These are phyloP conservation scores for Crotalaria pallida DNA, from an alignment of 306 rosid species.

Conservation along the genomic window DNA sequence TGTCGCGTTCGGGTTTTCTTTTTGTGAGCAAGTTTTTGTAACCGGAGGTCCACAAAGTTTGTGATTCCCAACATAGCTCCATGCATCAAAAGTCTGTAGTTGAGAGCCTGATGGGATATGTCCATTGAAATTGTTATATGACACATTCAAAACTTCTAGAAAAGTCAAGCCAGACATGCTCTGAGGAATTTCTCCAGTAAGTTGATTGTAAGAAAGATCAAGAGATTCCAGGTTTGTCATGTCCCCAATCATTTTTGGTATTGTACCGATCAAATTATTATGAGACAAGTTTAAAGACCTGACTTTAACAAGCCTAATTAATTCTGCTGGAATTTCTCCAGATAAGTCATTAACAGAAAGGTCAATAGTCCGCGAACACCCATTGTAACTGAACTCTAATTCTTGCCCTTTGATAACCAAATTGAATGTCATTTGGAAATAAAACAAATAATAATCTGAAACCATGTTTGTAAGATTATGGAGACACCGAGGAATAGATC, in stretches of 20 bases:
- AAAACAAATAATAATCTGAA: too few species aligned
- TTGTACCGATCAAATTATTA: constrained; percentile 23
- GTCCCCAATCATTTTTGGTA: not conserved
- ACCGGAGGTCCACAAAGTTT: constrained; percentile 26
- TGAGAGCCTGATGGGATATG: constrained; percentile 33
- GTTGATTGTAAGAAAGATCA: constrained; percentile 12
- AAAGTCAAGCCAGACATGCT: constrained; percentile 17
- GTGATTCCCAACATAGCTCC: constrained; percentile 13
- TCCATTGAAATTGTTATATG: constrained; percentile 29
- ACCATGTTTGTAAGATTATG: constrained; percentile 3
- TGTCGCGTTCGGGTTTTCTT: not conserved
- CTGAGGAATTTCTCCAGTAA: not conserved
- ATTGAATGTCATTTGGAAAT: not conserved
- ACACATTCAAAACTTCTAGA: constrained; percentile 20
- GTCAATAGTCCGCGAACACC: constrained; percentile 8
- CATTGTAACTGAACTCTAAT: not conserved
- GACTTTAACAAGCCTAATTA: not conserved
- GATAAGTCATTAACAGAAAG: constrained; percentile 17
- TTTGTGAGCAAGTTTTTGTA: not conserved
- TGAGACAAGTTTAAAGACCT: constrained; percentile 24
- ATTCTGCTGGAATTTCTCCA: constrained; percentile 11
- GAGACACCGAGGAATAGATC: constrained; percentile 22
- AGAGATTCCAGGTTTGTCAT: constrained; percentile 22
- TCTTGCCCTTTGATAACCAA: constrained; percentile 4
- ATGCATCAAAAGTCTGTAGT: constrained; percentile 11